phyloP scores from a whole-genome alignment of 306 rosid genomes.

The Fagus crenata region DNA sequence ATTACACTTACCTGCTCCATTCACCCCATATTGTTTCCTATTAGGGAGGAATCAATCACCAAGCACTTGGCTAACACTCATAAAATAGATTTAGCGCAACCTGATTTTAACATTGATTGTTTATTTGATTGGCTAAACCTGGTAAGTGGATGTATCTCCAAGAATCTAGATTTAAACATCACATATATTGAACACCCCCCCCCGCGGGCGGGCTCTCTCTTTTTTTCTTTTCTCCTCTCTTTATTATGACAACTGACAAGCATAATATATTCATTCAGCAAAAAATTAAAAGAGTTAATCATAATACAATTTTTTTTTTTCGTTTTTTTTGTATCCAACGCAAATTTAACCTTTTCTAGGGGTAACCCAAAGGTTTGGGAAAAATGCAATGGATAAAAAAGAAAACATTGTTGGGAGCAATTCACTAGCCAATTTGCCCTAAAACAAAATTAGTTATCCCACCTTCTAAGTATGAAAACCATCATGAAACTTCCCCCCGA shows the following conservation, averaged over 20 bases:
- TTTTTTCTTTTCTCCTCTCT: no score
- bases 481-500: background rate
- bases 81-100: background rate
- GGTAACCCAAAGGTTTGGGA: background rate
- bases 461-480: background rate
- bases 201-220: no score
- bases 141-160: background rate
- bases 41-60: background rate
- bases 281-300: background rate
- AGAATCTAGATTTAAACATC: background rate
- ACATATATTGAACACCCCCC: background rate
- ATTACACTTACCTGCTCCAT: background rate
- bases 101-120: background rate
- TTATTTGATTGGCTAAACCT: background rate
- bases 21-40: background rate
- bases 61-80: background rate
- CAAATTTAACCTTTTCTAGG: background rate
- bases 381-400: background rate
- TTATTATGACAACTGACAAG: no score
- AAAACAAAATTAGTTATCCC: background rate
- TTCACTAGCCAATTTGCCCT: background rate
- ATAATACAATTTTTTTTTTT: background rate
- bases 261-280: no score
- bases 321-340: background rate
- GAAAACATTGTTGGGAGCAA: background rate